Evolutionary conservation across 371 early-diverging fungal species (phyloP).

Genomic region (Mortierella sp.): DNA sequence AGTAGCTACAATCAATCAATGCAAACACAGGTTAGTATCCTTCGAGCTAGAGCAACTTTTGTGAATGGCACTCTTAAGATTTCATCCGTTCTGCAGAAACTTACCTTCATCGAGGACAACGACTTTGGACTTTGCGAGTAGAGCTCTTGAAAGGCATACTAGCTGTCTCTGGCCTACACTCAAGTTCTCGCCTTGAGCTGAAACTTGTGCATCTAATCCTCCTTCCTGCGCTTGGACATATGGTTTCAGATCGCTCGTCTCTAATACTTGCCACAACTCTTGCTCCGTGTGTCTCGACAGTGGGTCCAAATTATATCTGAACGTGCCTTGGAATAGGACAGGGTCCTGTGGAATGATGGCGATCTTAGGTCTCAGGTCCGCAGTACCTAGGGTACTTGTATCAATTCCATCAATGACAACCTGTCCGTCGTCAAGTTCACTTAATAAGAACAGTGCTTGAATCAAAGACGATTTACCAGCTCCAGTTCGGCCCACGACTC

Average conservation of each 20-base stretch:
- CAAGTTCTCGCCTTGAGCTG: constrained; percentile 67
- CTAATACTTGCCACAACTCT: constrained; percentile 70
- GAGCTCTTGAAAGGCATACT: constrained; percentile 71
- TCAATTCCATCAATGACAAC: constrained; percentile 84
- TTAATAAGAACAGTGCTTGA: constrained; percentile 89
- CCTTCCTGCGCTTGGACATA: constrained; percentile 60
- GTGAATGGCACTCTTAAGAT: too few relatives aligned
- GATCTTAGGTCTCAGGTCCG: constrained; percentile 81
- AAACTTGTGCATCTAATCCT: constrained; percentile 58
- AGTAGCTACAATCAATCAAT: constrained; percentile 30
- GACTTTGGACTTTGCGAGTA: constrained; percentile 61
- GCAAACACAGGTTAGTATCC: neutral
- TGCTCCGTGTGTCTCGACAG: constrained; percentile 69
- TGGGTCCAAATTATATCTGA: constrained; percentile 80
- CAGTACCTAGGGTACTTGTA: constrained; percentile 81
- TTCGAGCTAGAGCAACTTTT: too few relatives aligned
- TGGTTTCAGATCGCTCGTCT: constrained; percentile 64
- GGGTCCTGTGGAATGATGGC: constrained; percentile 98
- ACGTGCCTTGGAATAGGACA: constrained; percentile 82
- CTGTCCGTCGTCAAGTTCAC: constrained; percentile 85
- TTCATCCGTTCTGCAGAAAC: neutral
- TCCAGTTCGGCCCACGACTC: constrained; percentile 94
- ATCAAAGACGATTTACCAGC: constrained; percentile 93
- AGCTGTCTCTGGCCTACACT: constrained; percentile 77
- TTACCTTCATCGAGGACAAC: constrained; percentile 73